Percentiles rank a stretch among this genome's conserved stretches.
Evolutionary conservation across 371 early-diverging fungal species (phyloP).

Genomic region (Apophysomyces sp.): DNA sequence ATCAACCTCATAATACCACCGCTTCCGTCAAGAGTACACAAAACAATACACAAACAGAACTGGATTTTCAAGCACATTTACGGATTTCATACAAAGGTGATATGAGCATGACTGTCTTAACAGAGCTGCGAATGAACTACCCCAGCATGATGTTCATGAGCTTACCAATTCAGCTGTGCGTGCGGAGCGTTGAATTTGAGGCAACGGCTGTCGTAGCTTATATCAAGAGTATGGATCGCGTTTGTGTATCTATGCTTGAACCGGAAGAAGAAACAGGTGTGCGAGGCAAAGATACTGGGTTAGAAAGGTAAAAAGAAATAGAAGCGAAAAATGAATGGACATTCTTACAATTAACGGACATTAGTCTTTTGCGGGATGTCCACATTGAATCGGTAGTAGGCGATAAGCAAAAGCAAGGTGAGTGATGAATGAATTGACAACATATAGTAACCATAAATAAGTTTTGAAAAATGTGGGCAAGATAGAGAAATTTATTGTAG

Average conservation of each 20-base stretch:
- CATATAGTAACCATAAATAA: background rate
- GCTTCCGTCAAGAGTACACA: slow-evolving; percentile 8
- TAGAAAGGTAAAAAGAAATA: slow-evolving; percentile 33
- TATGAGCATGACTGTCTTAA: slow-evolving; percentile 80
- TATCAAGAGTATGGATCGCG: slow-evolving; percentile 65
- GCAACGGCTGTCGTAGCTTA: slow-evolving; percentile 88
- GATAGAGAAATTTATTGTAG: slow-evolving; percentile 89
- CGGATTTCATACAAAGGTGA: slow-evolving; percentile 80
- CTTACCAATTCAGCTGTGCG: slow-evolving; percentile 80
- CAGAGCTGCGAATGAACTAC: slow-evolving; percentile 89
- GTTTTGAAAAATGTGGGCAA: slow-evolving; percentile 93
- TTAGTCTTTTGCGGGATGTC: slow-evolving; percentile 71
- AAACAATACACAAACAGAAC: slow-evolving; percentile 25
- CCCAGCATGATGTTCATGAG: slow-evolving; percentile 90
- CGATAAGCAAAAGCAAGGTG: slow-evolving; percentile 85
- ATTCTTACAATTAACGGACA: background rate
- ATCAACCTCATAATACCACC: slow-evolving; percentile 3
- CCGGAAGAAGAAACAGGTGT: slow-evolving; percentile 49
- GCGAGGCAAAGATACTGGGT: slow-evolving; percentile 23
- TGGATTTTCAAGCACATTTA: slow-evolving; percentile 80
- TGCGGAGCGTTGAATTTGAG: slow-evolving; percentile 84
- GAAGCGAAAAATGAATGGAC: background rate
- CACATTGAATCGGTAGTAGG: slow-evolving; percentile 89
- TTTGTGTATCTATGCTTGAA: slow-evolving; percentile 90
- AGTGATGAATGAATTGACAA: background rate